Evolutionary conservation across 371 early-diverging fungal species (phyloP), one percentile per base, ranked within the genome.

Genomic region (Mortierella polycephala): DNA sequence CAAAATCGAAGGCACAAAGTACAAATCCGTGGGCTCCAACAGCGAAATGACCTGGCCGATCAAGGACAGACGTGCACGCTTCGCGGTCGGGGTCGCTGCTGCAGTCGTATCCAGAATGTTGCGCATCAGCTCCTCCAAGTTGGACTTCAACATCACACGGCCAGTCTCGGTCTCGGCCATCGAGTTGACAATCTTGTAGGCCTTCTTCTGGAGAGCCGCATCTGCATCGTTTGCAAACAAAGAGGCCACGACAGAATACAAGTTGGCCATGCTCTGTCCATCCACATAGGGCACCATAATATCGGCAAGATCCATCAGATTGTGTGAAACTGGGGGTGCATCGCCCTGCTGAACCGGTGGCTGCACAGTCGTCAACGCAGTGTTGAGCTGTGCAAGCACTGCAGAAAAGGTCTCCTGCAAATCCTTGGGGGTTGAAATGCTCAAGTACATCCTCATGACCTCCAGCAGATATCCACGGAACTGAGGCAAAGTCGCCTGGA

Each of bases 181-280:
- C 42, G 90, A 88, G 64, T 86, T 83, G 20, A 97, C 85, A 7
- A 93, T 87, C 85, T 96, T 95, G 88, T 98, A 98, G 0, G 94
- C 94, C 83, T 95, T 96, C 90, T 98, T 98, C 81, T 97, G 98
- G 21, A 96, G 81, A 2, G 88, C 85, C 0, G 91, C 82, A 60
- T 96, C 96, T 10, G 87, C 86, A 67, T 90, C 90, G 58, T 90
- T 87, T 56, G 81, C 81, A 16, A 93, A 81, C 41, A 90, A 75
- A 13, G 86, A 81, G n/a, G 85, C 69, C 2, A 89, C 85, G 20
- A 86, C 85, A 18, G 87, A 85, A 73, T 90, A 86, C 47, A 93
- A 75, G 64, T 84, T 80, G 57, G 83, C 81, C 40, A 85, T 75
- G 46, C 87, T 87, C 52, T 88, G 85, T 14, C 80, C 70, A 64